Conservation (phyloP, 192 early-diverging fungal genomes). For the Coemansia aciculifera region DNA sequence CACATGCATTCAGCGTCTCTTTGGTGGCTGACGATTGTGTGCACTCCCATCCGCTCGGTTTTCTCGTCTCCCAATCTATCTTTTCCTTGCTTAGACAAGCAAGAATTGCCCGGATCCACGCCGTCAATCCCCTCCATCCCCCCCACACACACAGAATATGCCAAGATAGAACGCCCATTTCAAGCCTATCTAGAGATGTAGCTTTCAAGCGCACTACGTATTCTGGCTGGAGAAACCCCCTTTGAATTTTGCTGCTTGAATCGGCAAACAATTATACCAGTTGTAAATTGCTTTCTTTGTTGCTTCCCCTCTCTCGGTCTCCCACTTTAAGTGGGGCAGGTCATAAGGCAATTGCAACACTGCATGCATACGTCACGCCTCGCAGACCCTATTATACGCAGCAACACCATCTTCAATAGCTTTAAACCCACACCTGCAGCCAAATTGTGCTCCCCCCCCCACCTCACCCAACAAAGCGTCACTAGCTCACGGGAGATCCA, state of each 20-base stretch:
- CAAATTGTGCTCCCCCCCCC: background rate
- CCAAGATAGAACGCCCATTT: background rate
- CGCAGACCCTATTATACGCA: background rate
- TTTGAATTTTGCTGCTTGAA: background rate
- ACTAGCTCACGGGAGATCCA: background rate
- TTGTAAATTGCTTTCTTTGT: background rate
- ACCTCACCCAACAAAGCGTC: background rate
- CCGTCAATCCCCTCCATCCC: background rate
- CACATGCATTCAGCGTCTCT: constrained; percentile 2
- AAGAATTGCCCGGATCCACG: background rate
- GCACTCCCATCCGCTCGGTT: background rate
- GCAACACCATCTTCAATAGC: background rate
- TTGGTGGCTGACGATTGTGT: constrained; percentile 2
- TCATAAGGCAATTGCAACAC: background rate
- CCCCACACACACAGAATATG: background rate
- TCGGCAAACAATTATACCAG: background rate
- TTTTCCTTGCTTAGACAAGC: background rate
- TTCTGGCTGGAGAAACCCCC: background rate
- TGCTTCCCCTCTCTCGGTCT: background rate
- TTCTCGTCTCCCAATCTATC: background rate
- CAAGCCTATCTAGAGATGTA: background rate
- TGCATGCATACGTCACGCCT: constrained; percentile 8
- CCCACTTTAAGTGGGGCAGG: background rate
- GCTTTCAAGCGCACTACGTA: background rate
- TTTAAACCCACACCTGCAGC: background rate